Evolutionary conservation across 352 stramenopile genomes (phyloP).

Genomic region (Globisporangium spinosum): DNA sequence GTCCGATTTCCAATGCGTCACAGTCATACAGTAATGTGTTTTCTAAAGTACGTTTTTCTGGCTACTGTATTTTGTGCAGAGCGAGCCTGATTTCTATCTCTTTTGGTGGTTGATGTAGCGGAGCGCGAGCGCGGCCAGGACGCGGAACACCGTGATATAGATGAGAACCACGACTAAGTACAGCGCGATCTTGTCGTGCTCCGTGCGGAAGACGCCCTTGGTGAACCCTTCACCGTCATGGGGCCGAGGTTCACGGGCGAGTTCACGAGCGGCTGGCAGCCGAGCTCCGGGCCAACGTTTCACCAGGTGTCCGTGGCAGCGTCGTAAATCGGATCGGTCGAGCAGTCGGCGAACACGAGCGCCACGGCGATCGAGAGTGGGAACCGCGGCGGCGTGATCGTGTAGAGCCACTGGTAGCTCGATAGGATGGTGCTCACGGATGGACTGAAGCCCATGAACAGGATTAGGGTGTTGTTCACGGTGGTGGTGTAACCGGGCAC

Average conservation of each 20-base stretch:
- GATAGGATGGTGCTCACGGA: constrained; percentile 22
- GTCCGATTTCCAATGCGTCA: too few relatives aligned
- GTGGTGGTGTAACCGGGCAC: too few relatives aligned
- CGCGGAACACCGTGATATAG: neutral
- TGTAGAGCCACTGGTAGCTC: constrained; percentile 16
- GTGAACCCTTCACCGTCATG: constrained; percentile 21
- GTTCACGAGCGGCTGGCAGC: constrained; percentile 2
- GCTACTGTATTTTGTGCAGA: too few relatives aligned
- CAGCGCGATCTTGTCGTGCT: neutral
- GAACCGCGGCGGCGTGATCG: neutral
- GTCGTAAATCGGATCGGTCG: neutral
- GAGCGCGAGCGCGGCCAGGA: neutral
- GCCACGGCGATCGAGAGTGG: neutral
- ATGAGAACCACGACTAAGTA: neutral
- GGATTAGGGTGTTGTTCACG: constrained; percentile 33
- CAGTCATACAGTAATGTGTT: too few relatives aligned
- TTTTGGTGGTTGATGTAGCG: constrained; percentile 1
- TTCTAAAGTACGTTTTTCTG: too few relatives aligned
- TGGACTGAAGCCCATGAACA: constrained; percentile 46
- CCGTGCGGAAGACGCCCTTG: constrained; percentile 16
- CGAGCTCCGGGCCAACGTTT: constrained; percentile 3
- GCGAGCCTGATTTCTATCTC: too few relatives aligned
- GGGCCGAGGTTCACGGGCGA: neutral
- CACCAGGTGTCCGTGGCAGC: neutral
- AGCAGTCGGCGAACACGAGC: constrained; percentile 12